phyloP scores from a whole-genome alignment of 2,329 filamentous ascomycete species.

The Fusarium domesticum region DNA sequence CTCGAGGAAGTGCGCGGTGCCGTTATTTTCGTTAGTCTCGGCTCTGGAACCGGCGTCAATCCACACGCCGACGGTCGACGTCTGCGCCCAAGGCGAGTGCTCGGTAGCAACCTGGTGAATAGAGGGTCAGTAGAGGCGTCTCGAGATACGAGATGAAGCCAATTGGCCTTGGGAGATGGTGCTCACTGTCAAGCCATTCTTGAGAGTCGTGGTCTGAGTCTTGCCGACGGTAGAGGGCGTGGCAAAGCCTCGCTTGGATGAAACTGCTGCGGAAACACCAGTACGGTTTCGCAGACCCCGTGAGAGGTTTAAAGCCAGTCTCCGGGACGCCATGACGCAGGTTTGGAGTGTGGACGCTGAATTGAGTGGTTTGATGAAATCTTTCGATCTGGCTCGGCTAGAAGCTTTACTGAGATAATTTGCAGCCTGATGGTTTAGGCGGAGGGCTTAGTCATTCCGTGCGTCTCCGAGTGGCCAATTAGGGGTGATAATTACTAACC shows the following conservation, averaged over 20 bases:
- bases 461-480: conserved; percentile 43
- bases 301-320: conserved; percentile 92
- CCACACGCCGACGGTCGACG: conserved; percentile 97
- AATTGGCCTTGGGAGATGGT: conserved; percentile 38
- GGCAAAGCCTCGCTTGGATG: conserved; percentile 83
- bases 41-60: conserved; percentile 98
- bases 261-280: conserved; percentile 73
- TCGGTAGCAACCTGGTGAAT: conserved; percentile 82
- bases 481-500: conserved; percentile 34
- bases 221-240: conserved; percentile 78
- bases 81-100: conserved; percentile 97
- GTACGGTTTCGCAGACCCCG: conserved; percentile 85
- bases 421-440: conserved; percentile 44
- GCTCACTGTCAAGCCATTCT: conserved; percentile 92
- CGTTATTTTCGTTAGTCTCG: conserved; percentile 98
- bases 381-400: conserved; percentile 45
- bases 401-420: conserved; percentile 46
- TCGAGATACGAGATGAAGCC: conserved; percentile 25
- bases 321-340: conserved; percentile 86
- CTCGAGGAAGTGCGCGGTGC: conserved; percentile 98
- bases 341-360: conserved; percentile 48
- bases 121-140: conserved; percentile 25
- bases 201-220: conserved; percentile 93
- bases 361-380: conserved; percentile 58
- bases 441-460: conserved; percentile 40